Base-by-base conservation (phyloP, 2,329 filamentous ascomycete species). In the Triangularia setosa region DNA sequence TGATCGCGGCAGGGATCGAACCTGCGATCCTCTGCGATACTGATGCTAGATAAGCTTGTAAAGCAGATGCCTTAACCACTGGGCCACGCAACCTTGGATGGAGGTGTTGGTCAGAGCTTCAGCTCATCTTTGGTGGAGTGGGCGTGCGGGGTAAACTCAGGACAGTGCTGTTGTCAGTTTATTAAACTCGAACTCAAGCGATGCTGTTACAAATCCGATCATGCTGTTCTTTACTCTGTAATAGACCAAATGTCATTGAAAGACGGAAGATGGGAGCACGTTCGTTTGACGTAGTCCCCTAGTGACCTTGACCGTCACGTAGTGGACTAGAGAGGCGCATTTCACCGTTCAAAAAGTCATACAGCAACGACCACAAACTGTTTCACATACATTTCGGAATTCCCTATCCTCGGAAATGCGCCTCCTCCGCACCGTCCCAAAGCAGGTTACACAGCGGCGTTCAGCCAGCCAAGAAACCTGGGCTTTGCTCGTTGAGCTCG, bases 21-120 rank as follows among this genome's bases (percentile, higher is more conserved):
- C 73, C 73, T 72, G 72, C 69, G 73, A 74, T 72, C 72, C 71
- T 72, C 68, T 72, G 72, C 71, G 73, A 65, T 60, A 55, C 60
- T 27, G 24, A 44, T 28, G 35, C n/a, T 6, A 30, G n/a, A 27
- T 27, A 21, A 48, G 40, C 40, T n/a, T 74, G 73, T 75, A 75
- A 75, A 71, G 70, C 72, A 72, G 69, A 71, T 71, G 73, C 72
- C 70, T 69, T 75, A 72, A 75, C 73, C 73, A 70, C 73, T 75
- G 69, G 70, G 71, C 73, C 72, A 75, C 69, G 65, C 71, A 71
- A 66, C 65, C 70, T 44, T 48, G 56, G 21, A 40, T 61, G 48
- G 53, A 59, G 23, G 27, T 14, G 16, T n/a, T 44, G 1, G 40
- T 48, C 40, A 48, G 40, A 48, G 40, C 40, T 18, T 12, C 1